Base-by-base conservation (phyloP, 1,284 basidiomycete species). In the Cutaneotrichosporon spelunceum region DNA sequence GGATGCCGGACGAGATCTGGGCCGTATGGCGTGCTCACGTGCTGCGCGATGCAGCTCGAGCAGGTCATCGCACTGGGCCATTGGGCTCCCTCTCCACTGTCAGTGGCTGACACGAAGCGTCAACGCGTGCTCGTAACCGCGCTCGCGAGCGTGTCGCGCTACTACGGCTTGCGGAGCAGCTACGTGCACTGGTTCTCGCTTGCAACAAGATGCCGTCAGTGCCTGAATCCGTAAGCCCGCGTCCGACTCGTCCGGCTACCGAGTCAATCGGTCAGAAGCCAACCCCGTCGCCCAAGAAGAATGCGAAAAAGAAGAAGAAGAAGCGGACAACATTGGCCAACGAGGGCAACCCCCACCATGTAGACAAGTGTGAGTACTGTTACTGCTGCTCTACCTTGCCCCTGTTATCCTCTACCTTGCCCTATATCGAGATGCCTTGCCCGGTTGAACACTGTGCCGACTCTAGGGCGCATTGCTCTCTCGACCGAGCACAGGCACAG, bases 311-410 rank as follows among this genome's bases (percentile, higher is more conserved):
- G 62, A 91, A 90, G 83, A 92, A 93, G 84, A 93, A 93, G 84
- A 93, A 92, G 78, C 84, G 89, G 52, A 88, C 88, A 54, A 87
- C 87, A 3, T 80, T 91, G 21, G 90, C 90, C 30, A 92, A 93
- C 74, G 89, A 89, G 56, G 89, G 89, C 49, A 93, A 93, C 72
- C 91, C 91, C 5, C 91, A 94, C 77, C 91, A 93, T 79, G 83
- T 92, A 53, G 83, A 88, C 70, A 93, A 93, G 80, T 80, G 78
- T 79, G 49, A 66, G 78, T 69, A 10, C 1, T 26, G 7, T 47
- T n/a, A 27, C 39, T 19, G 19, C 39, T 4, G 39, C 1, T 42
- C 39, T 3, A 19, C 19, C 2, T 42, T 13, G 6, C 39, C 39
- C 19, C 8, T n/a, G 39, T 8, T 19, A 9, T 42, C 7, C 19